Base-by-base conservation (phyloP, 2,329 filamentous ascomycete genomes). In the Aspergillus tamarii region DNA sequence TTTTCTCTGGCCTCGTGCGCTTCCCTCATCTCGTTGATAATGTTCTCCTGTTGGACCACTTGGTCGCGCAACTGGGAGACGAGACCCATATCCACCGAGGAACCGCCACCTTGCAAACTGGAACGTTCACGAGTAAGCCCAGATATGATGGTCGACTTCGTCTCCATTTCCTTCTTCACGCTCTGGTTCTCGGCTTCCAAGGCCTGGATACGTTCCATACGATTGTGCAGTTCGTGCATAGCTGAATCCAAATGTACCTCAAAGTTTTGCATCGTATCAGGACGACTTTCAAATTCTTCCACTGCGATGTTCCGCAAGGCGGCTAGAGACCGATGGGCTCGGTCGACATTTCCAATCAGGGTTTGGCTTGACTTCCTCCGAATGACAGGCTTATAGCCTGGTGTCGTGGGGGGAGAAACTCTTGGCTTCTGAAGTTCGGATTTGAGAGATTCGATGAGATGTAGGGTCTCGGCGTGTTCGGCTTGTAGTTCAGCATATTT, bases 151-250 rank as follows among this genome's bases (percentile, higher is more conserved):
- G 92, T 92, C 84, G 94, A 93, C 86, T 99, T 99, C 66, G 87
- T 89, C 75, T 99, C 95, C 90, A 98, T 96, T 78, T 99, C 95
- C 82, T 93, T 97, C 82, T 92, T 95, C 26, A 93, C 88, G 4
- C 88, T 89, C 30, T 89, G 84, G 62, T 97, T 87, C 70, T 97
- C 94, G 7, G 89, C 88, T 77, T 99, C 95, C 16, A 99, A 84
- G 71, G 94, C 89, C 73, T 96, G 92, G 59, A 97, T 94, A 32
- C 94, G 89, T 76, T 98, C 94, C 45, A 94, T 94, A 48, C 94
- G 89, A 11, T 85, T 85, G 68, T 97, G 91, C 39, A 99, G 84
- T 76, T 99, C 95, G 71, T 95, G 92, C 89, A 97, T 94, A 63
- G 94, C 93, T 2, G 92, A 87, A 73, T 95, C 95, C 48, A 99